Base-by-base conservation (phyloP, 208 protist species). In the Acanthamoeba rhysodes region DNA sequence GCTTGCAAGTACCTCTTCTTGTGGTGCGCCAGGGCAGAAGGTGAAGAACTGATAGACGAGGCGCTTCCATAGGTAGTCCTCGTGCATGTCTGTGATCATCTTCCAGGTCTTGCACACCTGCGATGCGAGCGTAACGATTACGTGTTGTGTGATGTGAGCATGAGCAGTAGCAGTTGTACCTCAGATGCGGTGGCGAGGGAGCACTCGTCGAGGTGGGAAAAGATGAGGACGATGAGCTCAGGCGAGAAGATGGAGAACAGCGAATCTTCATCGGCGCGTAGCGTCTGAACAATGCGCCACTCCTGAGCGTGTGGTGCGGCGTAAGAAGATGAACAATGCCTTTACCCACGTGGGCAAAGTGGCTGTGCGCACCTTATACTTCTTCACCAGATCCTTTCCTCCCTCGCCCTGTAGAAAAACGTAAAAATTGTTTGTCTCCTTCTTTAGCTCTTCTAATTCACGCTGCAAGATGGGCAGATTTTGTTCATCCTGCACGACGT, bases 51-150 rank as follows among this genome's bases (percentile, higher is more conserved):
- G 12, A 20, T 87, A n/a, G 12, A 20, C 45, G 37, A 50, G 24
- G 27, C 78, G 45, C 50, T 87, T 87, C 78, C 78, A 87, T 32
- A 87, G 78, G 50, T 87, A 87, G 78, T 87, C 50, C 50, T 50
- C 78, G 37, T 87, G 78, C 78, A 87, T 34, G 27, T 87, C 78
- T 18, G 50, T 59, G 50, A 87, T 87, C 78, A 87, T 37, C 78
- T 87, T 87, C 78, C 78, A 87, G 22, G 32, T 59, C 78, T 87
- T 87, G 78, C 78, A 87, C 78, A 87, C 78, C 78, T 87, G 29
- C 2, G 14, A 41, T 62, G 62, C 18, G 78, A 12, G 50, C 3
- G 9, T 1, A 3, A 34, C 27, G 48, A 59, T 12, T 16, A 22
- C 2, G 18, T n/a, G 29, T 57, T 41, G 78, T 16, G 27, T 18